phyloP scores from a whole-genome alignment of 2,329 filamentous ascomycete genomes.

The Fusarium falciforme region DNA sequence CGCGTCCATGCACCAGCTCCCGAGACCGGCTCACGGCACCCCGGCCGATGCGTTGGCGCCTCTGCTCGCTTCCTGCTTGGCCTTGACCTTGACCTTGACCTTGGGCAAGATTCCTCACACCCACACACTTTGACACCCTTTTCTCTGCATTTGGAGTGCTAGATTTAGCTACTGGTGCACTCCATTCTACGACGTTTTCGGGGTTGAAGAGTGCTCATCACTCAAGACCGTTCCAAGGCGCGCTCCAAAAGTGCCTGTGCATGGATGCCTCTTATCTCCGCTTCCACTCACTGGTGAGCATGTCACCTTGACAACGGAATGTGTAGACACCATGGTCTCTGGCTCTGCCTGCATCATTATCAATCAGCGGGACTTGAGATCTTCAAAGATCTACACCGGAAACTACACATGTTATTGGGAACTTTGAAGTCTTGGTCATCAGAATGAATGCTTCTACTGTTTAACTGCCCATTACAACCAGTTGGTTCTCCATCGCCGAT shows the following conservation, averaged over 20 bases:
- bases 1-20: slow-evolving; percentile 43
- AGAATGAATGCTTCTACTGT: background rate
- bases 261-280: background rate
- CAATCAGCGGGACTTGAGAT: background rate
- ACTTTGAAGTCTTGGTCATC: background rate
- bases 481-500: background rate
- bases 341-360: background rate
- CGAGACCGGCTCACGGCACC: slow-evolving; percentile 43
- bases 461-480: background rate
- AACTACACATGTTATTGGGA: background rate
- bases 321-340: background rate
- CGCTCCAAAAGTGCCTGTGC: slow-evolving; percentile 5
- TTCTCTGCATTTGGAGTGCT: slow-evolving; percentile 5
- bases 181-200: slow-evolving; percentile 8
- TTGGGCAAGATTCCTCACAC: slow-evolving; percentile 13
- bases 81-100: slow-evolving; percentile 12
- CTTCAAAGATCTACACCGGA: background rate
- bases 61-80: slow-evolving; percentile 9
- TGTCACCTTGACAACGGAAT: background rate
- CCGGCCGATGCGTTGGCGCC: slow-evolving; percentile 38
- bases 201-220: slow-evolving; percentile 7
- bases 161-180: slow-evolving; percentile 10
- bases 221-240: background rate
- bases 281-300: background rate
- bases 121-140: slow-evolving; percentile 19